Base-by-base conservation (phyloP, 192 early-diverging fungal species). In the Coemansia sp. region DNA sequence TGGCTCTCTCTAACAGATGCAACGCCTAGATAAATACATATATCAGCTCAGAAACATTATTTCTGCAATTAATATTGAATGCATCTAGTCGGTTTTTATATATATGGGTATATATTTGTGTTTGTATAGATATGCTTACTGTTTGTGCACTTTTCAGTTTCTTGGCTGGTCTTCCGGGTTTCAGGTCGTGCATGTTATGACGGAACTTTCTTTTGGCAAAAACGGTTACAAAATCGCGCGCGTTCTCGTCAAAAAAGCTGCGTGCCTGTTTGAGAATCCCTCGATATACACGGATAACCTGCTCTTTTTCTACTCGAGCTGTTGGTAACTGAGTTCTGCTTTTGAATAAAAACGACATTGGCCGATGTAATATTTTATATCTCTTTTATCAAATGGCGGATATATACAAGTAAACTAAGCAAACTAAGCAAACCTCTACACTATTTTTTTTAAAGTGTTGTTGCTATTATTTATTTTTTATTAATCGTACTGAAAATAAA, bases 241-340 rank as follows among this genome's bases (percentile, higher is more conserved):
- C 68, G 14, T 57, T 75, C 11, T 75, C 72, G 61, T 80, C 77
- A 14, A 80, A 80, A 32, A 80, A 80, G 48, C 36, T 36, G 11
- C 77, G 65, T 3, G 77, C 77, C 52, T 80, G 56, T 29, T 45
- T 56, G 30, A 80, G 69, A 12, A 80, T 71, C 5, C 77, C 73
- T 2, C 77, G 68, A 32, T 80, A 80, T 0, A 71, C 54, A 6
- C 28, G 0, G 54, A 69, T 57, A 6, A 75, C 77, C n/a, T 65
- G 49, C 17, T 33, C 6, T 0, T 65, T 65, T 10, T 54, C 38
- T 6, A 65, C 28, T 20, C 61, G 8, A 48, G 55, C 45, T 5
- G 17, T 33, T 31, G 10, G 6, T 17, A 32, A 11, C 16, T 32
- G 33, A 14, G 16, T 63, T 36, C 17, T 36, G 17, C 71, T 65